phyloP scores from a whole-genome alignment of 1,284 basidiomycete species.

The Phylloporus sp. region DNA sequence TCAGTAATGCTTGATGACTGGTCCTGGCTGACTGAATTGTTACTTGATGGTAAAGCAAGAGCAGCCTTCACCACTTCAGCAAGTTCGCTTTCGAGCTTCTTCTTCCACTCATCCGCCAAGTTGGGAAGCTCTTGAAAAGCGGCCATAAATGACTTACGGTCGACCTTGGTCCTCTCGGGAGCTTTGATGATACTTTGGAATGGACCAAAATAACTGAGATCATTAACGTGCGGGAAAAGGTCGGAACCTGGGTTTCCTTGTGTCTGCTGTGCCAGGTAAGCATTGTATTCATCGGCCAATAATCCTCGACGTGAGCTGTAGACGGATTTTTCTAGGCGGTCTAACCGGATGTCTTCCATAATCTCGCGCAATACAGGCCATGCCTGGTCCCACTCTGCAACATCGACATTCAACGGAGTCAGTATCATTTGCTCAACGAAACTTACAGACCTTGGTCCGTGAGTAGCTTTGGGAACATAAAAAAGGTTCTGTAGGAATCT shows the following conservation, averaged over 20 bases:
- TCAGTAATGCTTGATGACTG: neutral
- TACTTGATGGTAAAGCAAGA: neutral
- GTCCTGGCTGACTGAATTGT: neutral
- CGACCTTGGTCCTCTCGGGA: constrained; percentile 7
- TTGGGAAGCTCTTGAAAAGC: constrained; percentile 29
- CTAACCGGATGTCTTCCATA: no score
- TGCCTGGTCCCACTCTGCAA: constrained; percentile 17
- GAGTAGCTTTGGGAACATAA: constrained; percentile 11
- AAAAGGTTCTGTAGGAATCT: neutral
- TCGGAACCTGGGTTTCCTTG: constrained; percentile 1
- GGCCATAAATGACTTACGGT: constrained; percentile 9
- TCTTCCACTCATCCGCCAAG: constrained; percentile 23
- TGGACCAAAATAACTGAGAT: constrained; percentile 19
- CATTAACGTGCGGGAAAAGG: constrained; percentile 27
- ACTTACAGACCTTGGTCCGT: constrained; percentile 14
- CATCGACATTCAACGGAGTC: neutral
- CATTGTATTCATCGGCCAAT: no score
- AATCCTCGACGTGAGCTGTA: no score
- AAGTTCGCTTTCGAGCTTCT: constrained; percentile 21
- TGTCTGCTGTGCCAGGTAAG: constrained; percentile 4
- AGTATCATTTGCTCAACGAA: neutral
- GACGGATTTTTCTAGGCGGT: no score
- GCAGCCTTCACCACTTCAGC: constrained; percentile 17
- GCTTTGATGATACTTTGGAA: constrained; percentile 25
- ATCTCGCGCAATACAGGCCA: constrained; percentile 8